These are phyloP conservation scores for Hypoxylon sp. DNA, from an alignment of 2,329 filamentous ascomycete species.

Conservation along the genomic window DNA sequence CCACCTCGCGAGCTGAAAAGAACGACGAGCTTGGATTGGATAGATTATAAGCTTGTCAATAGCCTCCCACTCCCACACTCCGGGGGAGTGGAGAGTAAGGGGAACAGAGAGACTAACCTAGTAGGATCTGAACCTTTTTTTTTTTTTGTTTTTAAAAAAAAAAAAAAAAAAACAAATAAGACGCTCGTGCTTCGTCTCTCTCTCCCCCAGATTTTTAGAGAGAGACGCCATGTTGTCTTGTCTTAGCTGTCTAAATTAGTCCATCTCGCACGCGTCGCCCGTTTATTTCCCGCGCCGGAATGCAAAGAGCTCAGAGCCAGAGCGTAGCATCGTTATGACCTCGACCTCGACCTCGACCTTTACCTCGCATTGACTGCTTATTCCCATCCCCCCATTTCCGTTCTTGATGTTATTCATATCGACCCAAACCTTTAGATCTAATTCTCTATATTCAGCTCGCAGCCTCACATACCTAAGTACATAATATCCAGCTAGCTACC, in stretches of 20 bases:
- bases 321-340: neutral
- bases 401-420: neutral
- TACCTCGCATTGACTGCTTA: neutral
- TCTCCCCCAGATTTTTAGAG: slow-evolving; percentile 6
- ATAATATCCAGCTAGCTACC: slow-evolving; percentile 13
- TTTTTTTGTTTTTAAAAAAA: too few species aligned
- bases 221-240: slow-evolving; percentile 3
- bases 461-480: neutral
- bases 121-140: neutral
- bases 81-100: slow-evolving; percentile 16
- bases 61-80: neutral
- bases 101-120: neutral
- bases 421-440: neutral
- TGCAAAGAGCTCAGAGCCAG: neutral
- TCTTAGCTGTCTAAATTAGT: neutral
- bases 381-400: neutral
- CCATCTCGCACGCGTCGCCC: neutral
- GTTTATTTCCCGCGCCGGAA: neutral
- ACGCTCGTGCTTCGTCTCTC: neutral
- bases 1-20: slow-evolving; percentile 18
- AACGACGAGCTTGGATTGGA: slow-evolving; percentile 13
- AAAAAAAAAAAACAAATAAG: too few species aligned
- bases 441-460: neutral
- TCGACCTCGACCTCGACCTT: too few species aligned
- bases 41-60: too few species aligned